These are phyloP conservation scores for Penicillium sp. DNA, from an alignment of 2,329 filamentous ascomycete species.

Conservation along the genomic window DNA sequence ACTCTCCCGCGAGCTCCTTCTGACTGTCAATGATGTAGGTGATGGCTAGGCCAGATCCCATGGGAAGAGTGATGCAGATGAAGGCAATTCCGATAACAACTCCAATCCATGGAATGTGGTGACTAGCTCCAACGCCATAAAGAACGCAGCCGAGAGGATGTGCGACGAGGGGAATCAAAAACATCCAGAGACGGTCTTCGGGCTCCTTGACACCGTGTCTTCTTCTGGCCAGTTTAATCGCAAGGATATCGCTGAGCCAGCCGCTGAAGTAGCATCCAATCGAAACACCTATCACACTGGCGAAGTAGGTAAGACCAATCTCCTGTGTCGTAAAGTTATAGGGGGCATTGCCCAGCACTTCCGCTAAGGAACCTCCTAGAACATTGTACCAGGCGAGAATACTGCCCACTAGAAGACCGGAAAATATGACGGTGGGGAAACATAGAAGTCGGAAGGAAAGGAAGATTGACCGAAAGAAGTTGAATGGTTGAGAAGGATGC, in stretches of 20 bases:
- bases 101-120: slow-evolving; percentile 27
- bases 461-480: slow-evolving; percentile 15
- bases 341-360: slow-evolving; percentile 18
- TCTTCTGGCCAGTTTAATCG: slow-evolving; percentile 38
- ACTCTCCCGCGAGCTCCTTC: slow-evolving; percentile 27
- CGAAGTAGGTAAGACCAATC: slow-evolving; percentile 21
- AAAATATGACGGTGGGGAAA: slow-evolving; percentile 18
- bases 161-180: slow-evolving; percentile 22
- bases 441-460: slow-evolving; percentile 4
- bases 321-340: slow-evolving; percentile 22
- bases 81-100: slow-evolving; percentile 30
- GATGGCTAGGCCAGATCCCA: slow-evolving; percentile 20
- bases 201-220: slow-evolving; percentile 42
- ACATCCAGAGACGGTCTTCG: slow-evolving; percentile 35
- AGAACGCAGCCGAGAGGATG: slow-evolving; percentile 22
- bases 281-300: slow-evolving; percentile 17
- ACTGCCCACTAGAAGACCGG: slow-evolving; percentile 21
- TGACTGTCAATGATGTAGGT: slow-evolving; percentile 29
- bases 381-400: slow-evolving; percentile 27
- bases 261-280: slow-evolving; percentile 16
- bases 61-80: slow-evolving; percentile 24
- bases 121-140: slow-evolving; percentile 29
- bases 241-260: slow-evolving; percentile 21
- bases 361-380: slow-evolving; percentile 21
- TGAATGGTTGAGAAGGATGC: slow-evolving; percentile 17